phyloP scores from a whole-genome alignment of 2,329 filamentous ascomycete species.

The Nakataea oryzae region DNA sequence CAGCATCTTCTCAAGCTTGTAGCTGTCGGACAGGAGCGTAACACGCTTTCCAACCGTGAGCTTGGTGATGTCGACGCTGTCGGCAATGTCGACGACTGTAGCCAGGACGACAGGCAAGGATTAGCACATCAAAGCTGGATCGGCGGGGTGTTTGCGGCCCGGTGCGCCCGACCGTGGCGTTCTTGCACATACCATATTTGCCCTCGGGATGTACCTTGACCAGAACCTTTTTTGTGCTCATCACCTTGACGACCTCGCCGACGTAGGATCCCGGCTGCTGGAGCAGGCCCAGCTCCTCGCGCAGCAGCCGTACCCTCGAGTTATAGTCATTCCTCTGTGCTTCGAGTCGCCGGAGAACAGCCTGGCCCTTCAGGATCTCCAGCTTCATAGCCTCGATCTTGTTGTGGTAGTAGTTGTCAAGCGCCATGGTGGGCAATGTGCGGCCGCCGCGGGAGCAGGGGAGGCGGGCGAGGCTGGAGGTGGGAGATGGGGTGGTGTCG shows the following conservation, averaged over 20 bases:
- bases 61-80: constrained; percentile 88
- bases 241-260: constrained; percentile 99
- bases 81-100: constrained; percentile 87
- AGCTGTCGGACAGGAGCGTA: constrained; percentile 89
- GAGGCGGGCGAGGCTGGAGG: background rate
- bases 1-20: constrained; percentile 97
- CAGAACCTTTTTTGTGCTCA: constrained; percentile 98
- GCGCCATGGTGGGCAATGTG: constrained; percentile 65
- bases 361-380: constrained; percentile 98
- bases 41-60: constrained; percentile 97
- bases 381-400: constrained; percentile 99
- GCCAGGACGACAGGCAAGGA: background rate
- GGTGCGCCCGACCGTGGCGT: too few species aligned
- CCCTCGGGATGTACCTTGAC: constrained; percentile 99
- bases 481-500: too few species aligned
- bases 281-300: constrained; percentile 89
- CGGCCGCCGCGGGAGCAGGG: background rate
- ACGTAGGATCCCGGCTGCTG: constrained; percentile 98
- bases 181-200: constrained; percentile 74
- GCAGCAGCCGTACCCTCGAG: constrained; percentile 84
- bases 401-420: constrained; percentile 99
- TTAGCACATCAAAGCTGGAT: background rate
- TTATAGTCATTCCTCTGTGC: constrained; percentile 99
- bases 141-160: too few species aligned
- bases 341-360: constrained; percentile 86